These are phyloP conservation scores for Coemansia sp. DNA, from an alignment of 192 early-diverging fungal genomes.

Conservation along the genomic window DNA sequence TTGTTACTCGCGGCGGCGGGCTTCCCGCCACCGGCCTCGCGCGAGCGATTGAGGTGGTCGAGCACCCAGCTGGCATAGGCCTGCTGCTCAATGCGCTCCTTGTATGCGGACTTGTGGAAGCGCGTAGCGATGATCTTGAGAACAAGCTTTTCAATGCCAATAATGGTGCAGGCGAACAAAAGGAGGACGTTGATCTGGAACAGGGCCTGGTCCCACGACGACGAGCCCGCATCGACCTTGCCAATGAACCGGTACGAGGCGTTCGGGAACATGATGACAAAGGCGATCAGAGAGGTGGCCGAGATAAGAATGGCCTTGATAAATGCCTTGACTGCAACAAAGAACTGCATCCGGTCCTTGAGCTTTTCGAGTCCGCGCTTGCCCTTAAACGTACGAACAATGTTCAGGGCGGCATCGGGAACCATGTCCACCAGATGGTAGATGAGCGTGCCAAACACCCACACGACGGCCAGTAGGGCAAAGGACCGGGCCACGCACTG, in stretches of 20 bases:
- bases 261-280: conserved; percentile 59
- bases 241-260: conserved; percentile 54
- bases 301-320: conserved; percentile 61
- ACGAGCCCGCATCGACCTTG: conserved; percentile 29
- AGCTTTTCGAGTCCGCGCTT: conserved; percentile 55
- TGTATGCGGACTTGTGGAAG: conserved; percentile 68
- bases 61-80: conserved; percentile 64
- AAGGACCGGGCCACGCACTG: conserved; percentile 51
- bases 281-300: conserved; percentile 56
- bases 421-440: conserved; percentile 62
- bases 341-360: conserved; percentile 60
- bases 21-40: conserved; percentile 30
- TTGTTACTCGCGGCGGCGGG: neutral
- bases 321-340: conserved; percentile 59
- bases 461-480: conserved; percentile 54
- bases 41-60: conserved; percentile 60
- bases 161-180: conserved; percentile 55
- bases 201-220: conserved; percentile 57
- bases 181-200: conserved; percentile 60
- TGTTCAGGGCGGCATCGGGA: conserved; percentile 57
- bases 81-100: conserved; percentile 64
- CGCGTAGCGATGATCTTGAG: conserved; percentile 67
- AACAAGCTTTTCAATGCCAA: conserved; percentile 64
- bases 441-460: conserved; percentile 57
- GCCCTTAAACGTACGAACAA: conserved; percentile 51